These are phyloP conservation scores for Blastocystis sp. DNA, from an alignment of 352 stramenopile species.

Conservation along the genomic window DNA sequence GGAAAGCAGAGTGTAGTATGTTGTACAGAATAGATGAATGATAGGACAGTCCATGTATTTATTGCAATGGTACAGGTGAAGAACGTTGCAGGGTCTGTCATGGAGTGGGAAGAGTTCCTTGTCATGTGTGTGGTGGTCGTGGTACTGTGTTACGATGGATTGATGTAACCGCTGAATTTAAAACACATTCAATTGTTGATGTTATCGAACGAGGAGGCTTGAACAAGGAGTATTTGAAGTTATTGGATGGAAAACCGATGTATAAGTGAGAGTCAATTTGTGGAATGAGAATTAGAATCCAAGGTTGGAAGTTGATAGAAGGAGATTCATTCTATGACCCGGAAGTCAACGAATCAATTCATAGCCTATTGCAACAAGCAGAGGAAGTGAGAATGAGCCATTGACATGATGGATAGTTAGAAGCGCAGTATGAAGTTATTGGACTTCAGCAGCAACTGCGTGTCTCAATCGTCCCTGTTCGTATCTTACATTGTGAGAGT, in stretches of 20 bases:
- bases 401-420: background rate
- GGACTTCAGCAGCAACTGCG: background rate
- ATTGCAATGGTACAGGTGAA: background rate
- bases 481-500: constrained; percentile 31
- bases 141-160: background rate
- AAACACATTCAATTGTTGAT: background rate
- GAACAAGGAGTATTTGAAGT: constrained; percentile 20
- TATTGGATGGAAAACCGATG: constrained; percentile 9
- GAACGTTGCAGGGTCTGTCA: background rate
- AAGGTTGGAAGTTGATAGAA: background rate
- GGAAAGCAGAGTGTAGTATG: background rate
- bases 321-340: background rate
- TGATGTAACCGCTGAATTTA: background rate
- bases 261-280: background rate
- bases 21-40: background rate
- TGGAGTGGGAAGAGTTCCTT: background rate
- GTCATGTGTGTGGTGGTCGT: background rate
- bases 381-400: background rate
- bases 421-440: background rate
- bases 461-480: background rate
- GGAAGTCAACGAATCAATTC: background rate
- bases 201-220: background rate
- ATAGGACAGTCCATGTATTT: background rate
- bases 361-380: background rate
- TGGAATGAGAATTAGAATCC: background rate